Conservation (phyloP, 176 grass and related monocot species). For the Avena atlantica region DNA sequence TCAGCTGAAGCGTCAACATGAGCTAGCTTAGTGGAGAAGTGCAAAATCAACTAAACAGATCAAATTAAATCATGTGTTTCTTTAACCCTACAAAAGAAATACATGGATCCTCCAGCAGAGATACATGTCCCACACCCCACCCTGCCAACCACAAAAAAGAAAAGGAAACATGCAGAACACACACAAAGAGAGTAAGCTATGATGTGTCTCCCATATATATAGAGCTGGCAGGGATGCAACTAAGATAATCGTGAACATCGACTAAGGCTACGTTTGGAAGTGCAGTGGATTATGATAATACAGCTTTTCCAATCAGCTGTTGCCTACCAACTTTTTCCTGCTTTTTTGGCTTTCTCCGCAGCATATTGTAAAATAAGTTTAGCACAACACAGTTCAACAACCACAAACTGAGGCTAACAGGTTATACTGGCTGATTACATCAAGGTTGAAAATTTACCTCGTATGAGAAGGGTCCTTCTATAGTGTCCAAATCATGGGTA, state of each 20-base stretch:
- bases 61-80: not conserved
- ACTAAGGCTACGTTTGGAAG: not conserved
- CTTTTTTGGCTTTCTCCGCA: not conserved
- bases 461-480: slow-evolving; percentile 76
- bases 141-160: not conserved
- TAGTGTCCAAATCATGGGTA: no score
- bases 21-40: slow-evolving; percentile 25
- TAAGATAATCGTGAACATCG: slow-evolving; percentile 13
- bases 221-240: not conserved
- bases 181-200: not conserved
- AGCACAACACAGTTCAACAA: not conserved
- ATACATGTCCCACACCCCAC: not conserved
- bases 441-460: slow-evolving; percentile 66
- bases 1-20: not conserved
- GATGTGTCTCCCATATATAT: not conserved
- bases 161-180: slow-evolving; percentile 6
- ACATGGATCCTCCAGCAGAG: no score
- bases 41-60: slow-evolving; percentile 21
- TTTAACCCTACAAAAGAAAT: not conserved
- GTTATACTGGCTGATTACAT: slow-evolving; percentile 14
- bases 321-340: not conserved
- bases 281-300: not conserved
- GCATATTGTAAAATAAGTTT: not conserved
- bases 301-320: not conserved
- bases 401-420: not conserved